phyloP scores from a whole-genome alignment of 2,329 filamentous ascomycete species.

The Penicillium sp. region DNA sequence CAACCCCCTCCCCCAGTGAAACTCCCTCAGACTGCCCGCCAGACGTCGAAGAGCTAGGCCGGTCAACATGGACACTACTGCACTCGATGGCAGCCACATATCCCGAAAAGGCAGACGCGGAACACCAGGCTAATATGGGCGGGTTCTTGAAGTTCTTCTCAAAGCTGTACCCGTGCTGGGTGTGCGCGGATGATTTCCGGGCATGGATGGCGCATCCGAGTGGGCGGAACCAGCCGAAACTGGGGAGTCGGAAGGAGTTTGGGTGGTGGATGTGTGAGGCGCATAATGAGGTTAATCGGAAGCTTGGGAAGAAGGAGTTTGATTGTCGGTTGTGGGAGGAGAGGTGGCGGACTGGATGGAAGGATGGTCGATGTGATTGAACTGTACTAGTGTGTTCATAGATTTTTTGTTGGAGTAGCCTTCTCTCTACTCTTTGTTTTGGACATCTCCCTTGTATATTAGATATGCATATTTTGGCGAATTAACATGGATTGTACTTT shows the following conservation, averaged over 20 bases:
- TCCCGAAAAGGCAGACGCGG: constrained; percentile 63
- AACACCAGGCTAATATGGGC: constrained; percentile 71
- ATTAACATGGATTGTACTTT: constrained; percentile 1
- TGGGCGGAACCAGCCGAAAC: constrained; percentile 59
- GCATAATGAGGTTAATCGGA: constrained; percentile 56
- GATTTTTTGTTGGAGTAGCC: not conserved
- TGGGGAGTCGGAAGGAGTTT: constrained; percentile 50
- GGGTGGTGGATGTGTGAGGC: constrained; percentile 52
- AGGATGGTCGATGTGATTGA: constrained; percentile 64
- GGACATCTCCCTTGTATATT: constrained; percentile 15
- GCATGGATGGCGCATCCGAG: constrained; percentile 65
- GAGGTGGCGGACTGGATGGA: constrained; percentile 87
- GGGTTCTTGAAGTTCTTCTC: constrained; percentile 79
- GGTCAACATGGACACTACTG: constrained; percentile 87
- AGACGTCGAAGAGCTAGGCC: constrained; percentile 82
- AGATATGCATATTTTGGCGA: constrained; percentile 6
- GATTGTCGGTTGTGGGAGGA: constrained; percentile 91
- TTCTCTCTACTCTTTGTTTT: constrained; percentile 11
- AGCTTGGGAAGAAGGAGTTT: constrained; percentile 86
- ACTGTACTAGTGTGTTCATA: not conserved
- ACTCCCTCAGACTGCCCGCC: constrained; percentile 72
- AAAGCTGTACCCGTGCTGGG: constrained; percentile 91
- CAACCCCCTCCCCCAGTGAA: constrained; percentile 28
- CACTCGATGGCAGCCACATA: constrained; percentile 89
- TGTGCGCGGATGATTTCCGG: constrained; percentile 89